Evolutionary conservation across 1,284 basidiomycete genomes (phyloP).

Genomic region (Sanguinoderma infundibulare): DNA sequence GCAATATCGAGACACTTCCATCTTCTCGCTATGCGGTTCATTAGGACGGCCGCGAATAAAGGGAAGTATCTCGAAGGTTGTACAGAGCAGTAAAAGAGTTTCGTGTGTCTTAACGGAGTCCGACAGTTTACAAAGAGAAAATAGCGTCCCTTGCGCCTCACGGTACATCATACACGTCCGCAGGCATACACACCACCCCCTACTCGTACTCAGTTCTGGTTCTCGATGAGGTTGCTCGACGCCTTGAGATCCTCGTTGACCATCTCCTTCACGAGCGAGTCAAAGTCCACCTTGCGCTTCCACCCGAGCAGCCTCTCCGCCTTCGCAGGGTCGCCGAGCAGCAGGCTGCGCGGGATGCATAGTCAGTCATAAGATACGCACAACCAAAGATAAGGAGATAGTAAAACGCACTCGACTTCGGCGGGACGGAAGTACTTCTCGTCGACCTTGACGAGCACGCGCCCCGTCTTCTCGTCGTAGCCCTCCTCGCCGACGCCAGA

Average conservation of each 20-base stretch:
- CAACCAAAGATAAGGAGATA: not conserved
- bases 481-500: conserved; percentile 77
- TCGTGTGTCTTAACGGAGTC: too few relatives aligned
- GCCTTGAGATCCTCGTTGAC: conserved; percentile 78
- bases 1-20: too few relatives aligned
- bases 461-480: conserved; percentile 66
- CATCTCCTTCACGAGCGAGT: conserved; percentile 88
- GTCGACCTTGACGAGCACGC: conserved; percentile 81
- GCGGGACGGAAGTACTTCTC: conserved; percentile 85
- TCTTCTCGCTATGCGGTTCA: too few relatives aligned
- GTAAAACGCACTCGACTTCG: conserved; percentile 80
- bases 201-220: conserved; percentile 75
- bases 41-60: too few relatives aligned
- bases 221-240: conserved; percentile 72
- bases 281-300: conserved; percentile 83
- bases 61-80: too few relatives aligned
- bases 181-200: too few relatives aligned
- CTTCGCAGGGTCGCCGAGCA: conserved; percentile 84
- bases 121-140: too few relatives aligned
- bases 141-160: too few relatives aligned
- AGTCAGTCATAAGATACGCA: not conserved
- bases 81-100: too few relatives aligned
- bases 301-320: conserved; percentile 85
- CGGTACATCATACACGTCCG: too few relatives aligned
- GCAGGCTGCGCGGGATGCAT: conserved; percentile 59